These are phyloP conservation scores for Saccharomyces hybrid DNA, from an alignment of 1,139 yeast genomes.

Conservation along the genomic window DNA sequence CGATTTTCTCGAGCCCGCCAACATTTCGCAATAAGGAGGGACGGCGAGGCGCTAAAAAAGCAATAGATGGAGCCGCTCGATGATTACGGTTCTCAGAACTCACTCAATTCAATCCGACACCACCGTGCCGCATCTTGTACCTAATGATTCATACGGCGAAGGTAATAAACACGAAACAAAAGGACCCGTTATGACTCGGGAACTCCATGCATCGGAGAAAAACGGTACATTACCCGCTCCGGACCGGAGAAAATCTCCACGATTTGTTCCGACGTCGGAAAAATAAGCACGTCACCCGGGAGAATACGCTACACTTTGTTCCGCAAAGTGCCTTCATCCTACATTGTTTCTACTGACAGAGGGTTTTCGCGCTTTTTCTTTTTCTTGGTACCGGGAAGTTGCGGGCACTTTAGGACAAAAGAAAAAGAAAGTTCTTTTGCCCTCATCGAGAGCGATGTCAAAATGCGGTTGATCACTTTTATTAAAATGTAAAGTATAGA, in stretches of 20 bases:
- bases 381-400: background rate
- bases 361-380: background rate
- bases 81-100: background rate
- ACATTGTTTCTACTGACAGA: background rate
- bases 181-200: background rate
- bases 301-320: background rate
- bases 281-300: background rate
- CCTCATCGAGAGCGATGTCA: background rate
- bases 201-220: background rate
- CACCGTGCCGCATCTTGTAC: background rate
- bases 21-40: background rate
- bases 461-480: background rate
- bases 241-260: background rate
- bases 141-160: background rate
- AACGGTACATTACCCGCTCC: background rate
- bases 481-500: background rate
- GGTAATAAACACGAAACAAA: background rate
- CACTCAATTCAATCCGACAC: background rate
- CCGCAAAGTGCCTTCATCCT: background rate
- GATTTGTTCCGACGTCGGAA: background rate
- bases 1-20: background rate
- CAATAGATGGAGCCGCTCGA: background rate
- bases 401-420: background rate
- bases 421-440: background rate
- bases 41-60: background rate